phyloP scores from a whole-genome alignment of 2,329 filamentous ascomycete species.

The Penicillium olsonii region DNA sequence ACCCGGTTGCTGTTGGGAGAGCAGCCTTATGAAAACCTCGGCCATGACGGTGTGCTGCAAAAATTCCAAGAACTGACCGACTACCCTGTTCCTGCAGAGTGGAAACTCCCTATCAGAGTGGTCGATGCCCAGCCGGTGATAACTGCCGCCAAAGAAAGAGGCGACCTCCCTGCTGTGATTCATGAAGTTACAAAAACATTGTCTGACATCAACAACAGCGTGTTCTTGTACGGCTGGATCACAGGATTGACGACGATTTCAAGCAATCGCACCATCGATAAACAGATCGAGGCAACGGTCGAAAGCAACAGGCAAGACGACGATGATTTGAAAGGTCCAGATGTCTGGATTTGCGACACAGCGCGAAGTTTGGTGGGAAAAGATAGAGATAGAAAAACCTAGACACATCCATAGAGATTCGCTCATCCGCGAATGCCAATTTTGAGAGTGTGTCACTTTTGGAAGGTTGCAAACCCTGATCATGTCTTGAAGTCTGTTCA shows the following conservation, averaged over 20 bases:
- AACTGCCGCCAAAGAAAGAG: slow-evolving; percentile 29
- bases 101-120: slow-evolving; percentile 63
- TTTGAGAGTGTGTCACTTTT: not conserved
- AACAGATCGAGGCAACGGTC: slow-evolving; percentile 62
- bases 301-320: slow-evolving; percentile 52
- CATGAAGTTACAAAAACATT: slow-evolving; percentile 50
- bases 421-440: not conserved
- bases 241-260: slow-evolving; percentile 66
- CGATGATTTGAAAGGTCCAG: slow-evolving; percentile 58
- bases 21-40: slow-evolving; percentile 36
- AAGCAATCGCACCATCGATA: slow-evolving; percentile 68
- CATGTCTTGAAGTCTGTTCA: too few species aligned
- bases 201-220: slow-evolving; percentile 65
- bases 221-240: slow-evolving; percentile 73
- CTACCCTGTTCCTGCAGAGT: slow-evolving; percentile 54
- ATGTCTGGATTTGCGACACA: slow-evolving; percentile 66
- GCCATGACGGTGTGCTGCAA: slow-evolving; percentile 34
- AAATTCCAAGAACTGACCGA: slow-evolving; percentile 52
- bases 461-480: not conserved
- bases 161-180: slow-evolving; percentile 49
- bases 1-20: slow-evolving; percentile 61
- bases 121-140: slow-evolving; percentile 52
- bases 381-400: slow-evolving; percentile 52
- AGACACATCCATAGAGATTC: slow-evolving; percentile 4
- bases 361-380: slow-evolving; percentile 69